A percentile compares a stretch with the other conserved stretches of the same genome.
phyloP scores from a whole-genome alignment of 306 rosid genomes.

The Cicer pinnatifidum region DNA sequence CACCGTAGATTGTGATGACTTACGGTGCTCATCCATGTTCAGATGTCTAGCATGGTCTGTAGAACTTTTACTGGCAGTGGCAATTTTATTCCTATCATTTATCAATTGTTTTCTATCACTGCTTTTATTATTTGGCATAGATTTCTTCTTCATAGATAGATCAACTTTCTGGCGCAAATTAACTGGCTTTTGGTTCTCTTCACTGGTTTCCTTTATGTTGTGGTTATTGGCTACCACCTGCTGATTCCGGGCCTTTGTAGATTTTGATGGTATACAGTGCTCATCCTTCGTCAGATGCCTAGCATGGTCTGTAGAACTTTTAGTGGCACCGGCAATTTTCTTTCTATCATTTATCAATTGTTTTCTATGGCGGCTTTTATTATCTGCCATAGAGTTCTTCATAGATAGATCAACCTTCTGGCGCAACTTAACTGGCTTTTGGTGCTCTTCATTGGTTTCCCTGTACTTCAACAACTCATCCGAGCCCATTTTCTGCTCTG shows the following conservation, averaged over 20 bases:
- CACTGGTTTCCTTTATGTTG: conserved; percentile 37
- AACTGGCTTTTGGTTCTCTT: conserved; percentile 4
- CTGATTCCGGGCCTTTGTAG: conserved; percentile 40
- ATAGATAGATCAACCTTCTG: conserved; percentile 37
- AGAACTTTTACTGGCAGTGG: conserved; percentile 27
- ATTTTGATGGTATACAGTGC: conserved; percentile 28
- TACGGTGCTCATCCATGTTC: conserved; percentile 39
- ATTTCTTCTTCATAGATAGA: conserved; percentile 36
- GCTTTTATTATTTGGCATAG: conserved; percentile 26
- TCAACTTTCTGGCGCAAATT: conserved; percentile 39
- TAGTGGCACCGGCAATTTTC: conserved; percentile 32
- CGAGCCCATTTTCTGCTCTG: conserved; percentile 37
- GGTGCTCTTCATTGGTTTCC: conserved; percentile 34
- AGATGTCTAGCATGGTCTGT: conserved; percentile 32
- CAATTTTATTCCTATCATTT: conserved; percentile 36
- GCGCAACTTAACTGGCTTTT: conserved; percentile 26
- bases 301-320: conserved; percentile 28
- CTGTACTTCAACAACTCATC: conserved; percentile 33
- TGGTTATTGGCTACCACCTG: conserved; percentile 33
- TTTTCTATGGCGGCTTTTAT: conserved; percentile 25
- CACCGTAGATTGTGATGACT: conserved; percentile 24
- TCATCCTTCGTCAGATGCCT: conserved; percentile 40
- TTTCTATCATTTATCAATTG: conserved; percentile 39
- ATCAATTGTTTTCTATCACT: conserved; percentile 34
- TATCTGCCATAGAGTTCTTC: conserved; percentile 15